phyloP scores from a whole-genome alignment of 306 rosid species.

The Cicer bijugum region DNA sequence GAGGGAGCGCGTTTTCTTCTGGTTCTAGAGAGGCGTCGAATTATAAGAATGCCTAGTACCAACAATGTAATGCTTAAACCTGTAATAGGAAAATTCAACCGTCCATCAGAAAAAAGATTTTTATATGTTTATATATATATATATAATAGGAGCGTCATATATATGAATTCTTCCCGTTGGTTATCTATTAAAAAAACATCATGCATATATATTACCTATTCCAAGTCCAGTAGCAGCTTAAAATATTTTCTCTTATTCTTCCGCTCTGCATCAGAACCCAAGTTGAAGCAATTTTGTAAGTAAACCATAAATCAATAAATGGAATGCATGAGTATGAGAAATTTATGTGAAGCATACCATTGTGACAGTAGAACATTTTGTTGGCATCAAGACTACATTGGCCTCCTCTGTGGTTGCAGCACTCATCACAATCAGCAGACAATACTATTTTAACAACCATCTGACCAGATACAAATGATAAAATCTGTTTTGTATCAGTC shows the following conservation, averaged over 20 bases:
- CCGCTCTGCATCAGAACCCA: conserved; percentile 44
- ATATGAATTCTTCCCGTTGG: neutral
- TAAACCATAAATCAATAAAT: neutral
- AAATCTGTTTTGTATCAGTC: neutral
- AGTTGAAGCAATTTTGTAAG: conserved; percentile 9
- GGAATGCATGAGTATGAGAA: neutral
- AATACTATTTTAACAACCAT: conserved; percentile 18
- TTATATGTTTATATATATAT: neutral
- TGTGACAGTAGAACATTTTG: conserved; percentile 18
- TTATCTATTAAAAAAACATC: neutral
- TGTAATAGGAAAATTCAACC: conserved; percentile 20
- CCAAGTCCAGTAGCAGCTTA: conserved; percentile 56
- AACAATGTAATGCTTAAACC: conserved; percentile 40
- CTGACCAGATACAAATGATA: conserved; percentile 37
- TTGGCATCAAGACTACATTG: conserved; percentile 40
- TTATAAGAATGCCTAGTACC: conserved; percentile 27
- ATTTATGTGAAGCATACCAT: conserved; percentile 33
- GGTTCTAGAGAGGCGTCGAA: conserved; percentile 15
- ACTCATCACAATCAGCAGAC: conserved; percentile 35
- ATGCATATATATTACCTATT: conserved; percentile 52
- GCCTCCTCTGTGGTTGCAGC: conserved; percentile 41
- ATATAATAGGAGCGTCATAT: neutral
- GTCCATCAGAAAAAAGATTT: neutral
- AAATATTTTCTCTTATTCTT: neutral
- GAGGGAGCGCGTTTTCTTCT: conserved; percentile 24